A percentile compares a stretch with the other conserved stretches of the same genome.
Conservation (phyloP, 805 yeast species). For the Tetrapisispora fleetii region DNA sequence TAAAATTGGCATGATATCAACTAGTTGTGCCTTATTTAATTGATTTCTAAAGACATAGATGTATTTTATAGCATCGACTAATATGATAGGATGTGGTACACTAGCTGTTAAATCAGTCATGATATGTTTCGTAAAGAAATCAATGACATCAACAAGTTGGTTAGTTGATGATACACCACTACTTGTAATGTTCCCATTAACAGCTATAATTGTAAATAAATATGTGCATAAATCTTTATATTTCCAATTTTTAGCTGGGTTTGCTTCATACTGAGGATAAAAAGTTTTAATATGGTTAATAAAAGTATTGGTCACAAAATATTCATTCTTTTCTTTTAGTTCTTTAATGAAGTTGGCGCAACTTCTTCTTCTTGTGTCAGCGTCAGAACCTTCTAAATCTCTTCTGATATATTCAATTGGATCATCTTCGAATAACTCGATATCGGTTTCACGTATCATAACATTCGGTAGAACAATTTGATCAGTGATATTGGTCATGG, state of each 20-base stretch:
- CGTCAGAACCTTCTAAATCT: constrained; percentile 91
- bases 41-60: constrained; percentile 88
- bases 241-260: constrained; percentile 56
- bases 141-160: constrained; percentile 72
- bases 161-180: constrained; percentile 85
- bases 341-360: constrained; percentile 89
- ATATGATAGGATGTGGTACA: constrained; percentile 62
- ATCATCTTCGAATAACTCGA: constrained; percentile 92
- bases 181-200: constrained; percentile 80
- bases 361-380: constrained; percentile 84
- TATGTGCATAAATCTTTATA: constrained; percentile 80
- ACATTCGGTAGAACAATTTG: constrained; percentile 85
- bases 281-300: constrained; percentile 62
- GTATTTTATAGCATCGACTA: constrained; percentile 87
- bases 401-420: constrained; percentile 88
- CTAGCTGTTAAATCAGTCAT: constrained; percentile 67
- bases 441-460: constrained; percentile 75
- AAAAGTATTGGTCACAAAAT: constrained; percentile 62
- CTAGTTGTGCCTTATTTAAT: constrained; percentile 72
- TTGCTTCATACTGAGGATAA: constrained; percentile 40
- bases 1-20: constrained; percentile 70
- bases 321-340: constrained; percentile 68
- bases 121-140: constrained; percentile 70
- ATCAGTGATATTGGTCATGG: constrained; percentile 66
- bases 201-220: constrained; percentile 79